Base-by-base conservation (phyloP, 352 stramenopile species). In the Phytophthora pini region DNA sequence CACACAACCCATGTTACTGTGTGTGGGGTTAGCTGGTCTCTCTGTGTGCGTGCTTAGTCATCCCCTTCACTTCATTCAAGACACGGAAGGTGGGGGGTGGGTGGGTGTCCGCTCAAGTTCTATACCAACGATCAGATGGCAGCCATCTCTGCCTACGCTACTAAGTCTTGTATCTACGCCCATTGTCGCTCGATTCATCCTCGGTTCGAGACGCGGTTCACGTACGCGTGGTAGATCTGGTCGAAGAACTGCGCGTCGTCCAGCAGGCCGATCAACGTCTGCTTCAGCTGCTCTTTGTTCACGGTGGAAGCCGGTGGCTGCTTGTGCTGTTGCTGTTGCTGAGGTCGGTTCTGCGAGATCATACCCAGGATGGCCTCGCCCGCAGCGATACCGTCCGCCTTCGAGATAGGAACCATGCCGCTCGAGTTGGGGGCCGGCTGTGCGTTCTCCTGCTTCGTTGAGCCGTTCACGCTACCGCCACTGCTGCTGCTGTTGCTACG, bases 221-320 rank as follows among this genome's bases (percentile, higher is more conserved):
- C 77, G 68, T 93, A 95, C 58, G 85, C 85, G 65, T 92, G 82
- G 74, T 95, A 94, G 61, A 95, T 92, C 76, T 94, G 85, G 61
- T 95, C 84, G 58, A 95, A 91, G 74, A 95, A 95, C 70, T 87
- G 75, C 50, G 82, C 64, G 66, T 95, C 87, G 56, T 95, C 85
- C 56, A 95, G 63, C 60, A 93, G 70, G 41, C 74, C 62, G 55
- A 95, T 87, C 39, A 95, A 74, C 56, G 87, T 89, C 70, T 94
- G 82, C 74, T 95, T 95, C 29, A 95, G 77, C 73, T 94, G 80
- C 63, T 93, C 83, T 75, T 95, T 95, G 79, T 67, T 92, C 45
- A 94, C 82, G 47, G 34, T 61, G n/a, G 66, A 64, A 1, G 52
- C 53, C 22, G 54, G 31, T 32, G 71, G 50, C 62, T 70, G 66